Base-by-base conservation (phyloP, 352 stramenopile species). In the Phytopythium aichiense region DNA sequence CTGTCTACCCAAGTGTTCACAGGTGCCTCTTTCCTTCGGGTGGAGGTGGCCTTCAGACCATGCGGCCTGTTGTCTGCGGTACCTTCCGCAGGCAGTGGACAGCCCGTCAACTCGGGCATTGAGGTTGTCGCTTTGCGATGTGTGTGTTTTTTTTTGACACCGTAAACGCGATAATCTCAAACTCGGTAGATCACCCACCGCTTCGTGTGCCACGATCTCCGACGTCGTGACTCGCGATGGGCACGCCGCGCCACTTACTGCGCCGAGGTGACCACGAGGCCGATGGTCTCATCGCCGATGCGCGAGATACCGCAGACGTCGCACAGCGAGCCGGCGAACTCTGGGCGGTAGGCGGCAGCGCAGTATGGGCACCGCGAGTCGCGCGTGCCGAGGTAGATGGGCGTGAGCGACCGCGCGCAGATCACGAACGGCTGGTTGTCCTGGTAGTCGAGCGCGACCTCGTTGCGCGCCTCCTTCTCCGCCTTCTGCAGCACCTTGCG, bases 401-500 rank as follows among this genome's bases (percentile, higher is more conserved):
- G 98, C 60, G 89, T 95, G 69, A 99, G 94, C 51, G 88, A 87
- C 61, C 88, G 79, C 63, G 90, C 97, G 68, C 98, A 97, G 56
- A 99, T 89, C 58, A 81, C 81, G 71, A 99, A 99, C 6, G 92
- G 81, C 73, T 98, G 98, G 51, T 88, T 88, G 73, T 99, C 95
- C 64, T 99, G 96, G 74, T 99, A 99, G 60, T 99, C 95, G 28
- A 99, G 81, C 64, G 95, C 84, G 64, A 98, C 85, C 63, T 99
- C 97, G 76, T 99, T 99, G 51, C 97, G 91, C 50, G 94, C 97
- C 73, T 99, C 98, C 77, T 99, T 96, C 79, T 99, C 97, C 58
- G 90, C 97, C 77, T 99, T 99, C 77, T 98, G 91, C 58, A 99
- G 81, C 30, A 99, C 96, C 79, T 99, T 99, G 48, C 89, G 92